Percentiles rank a stretch among this genome's conserved stretches.
These are phyloP conservation scores for Stagonosporopsis rhizophila DNA, from an alignment of 2,329 filamentous ascomycete genomes.

Conservation along the genomic window DNA sequence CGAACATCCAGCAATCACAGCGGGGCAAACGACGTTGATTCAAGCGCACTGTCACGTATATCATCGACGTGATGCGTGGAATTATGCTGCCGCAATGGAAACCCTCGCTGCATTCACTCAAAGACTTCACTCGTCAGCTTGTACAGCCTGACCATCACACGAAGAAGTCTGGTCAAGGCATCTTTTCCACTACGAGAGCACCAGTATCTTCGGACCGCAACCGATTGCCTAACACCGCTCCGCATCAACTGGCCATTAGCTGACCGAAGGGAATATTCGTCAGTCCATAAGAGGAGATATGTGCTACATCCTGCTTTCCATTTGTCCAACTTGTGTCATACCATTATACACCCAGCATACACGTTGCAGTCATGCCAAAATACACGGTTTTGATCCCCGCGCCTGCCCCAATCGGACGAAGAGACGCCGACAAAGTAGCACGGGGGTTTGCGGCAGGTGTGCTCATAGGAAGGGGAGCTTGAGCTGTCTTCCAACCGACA, in stretches of 20 bases:
- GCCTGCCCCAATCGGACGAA: conserved; percentile 39
- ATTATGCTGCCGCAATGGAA: not conserved
- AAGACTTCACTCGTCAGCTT: not conserved
- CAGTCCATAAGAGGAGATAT: conserved; percentile 14
- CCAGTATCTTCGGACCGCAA: no score
- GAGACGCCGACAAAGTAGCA: conserved; percentile 6
- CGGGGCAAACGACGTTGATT: not conserved
- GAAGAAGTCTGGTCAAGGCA: no score
- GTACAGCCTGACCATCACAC: not conserved
- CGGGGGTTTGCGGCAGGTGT: conserved; percentile 21
- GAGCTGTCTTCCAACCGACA: conserved; percentile 14
- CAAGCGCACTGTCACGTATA: not conserved
- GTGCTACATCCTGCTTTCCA: conserved; percentile 36
- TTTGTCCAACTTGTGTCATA: conserved; percentile 28
- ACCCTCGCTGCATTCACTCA: not conserved
- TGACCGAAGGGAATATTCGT: no score
- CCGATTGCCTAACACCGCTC: no score
- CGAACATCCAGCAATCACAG: not conserved
- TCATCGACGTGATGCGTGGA: not conserved
- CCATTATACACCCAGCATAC: conserved; percentile 25
- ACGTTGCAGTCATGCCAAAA: conserved; percentile 31
- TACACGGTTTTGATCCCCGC: conserved; percentile 25
- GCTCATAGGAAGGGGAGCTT: conserved; percentile 23
- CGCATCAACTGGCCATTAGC: no score
- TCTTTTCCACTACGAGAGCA: no score